A percentile compares a stretch with the other conserved stretches of the same genome.
Evolutionary conservation across 2,329 filamentous ascomycete genomes (phyloP).

Genomic region (Catunica adiposa): DNA sequence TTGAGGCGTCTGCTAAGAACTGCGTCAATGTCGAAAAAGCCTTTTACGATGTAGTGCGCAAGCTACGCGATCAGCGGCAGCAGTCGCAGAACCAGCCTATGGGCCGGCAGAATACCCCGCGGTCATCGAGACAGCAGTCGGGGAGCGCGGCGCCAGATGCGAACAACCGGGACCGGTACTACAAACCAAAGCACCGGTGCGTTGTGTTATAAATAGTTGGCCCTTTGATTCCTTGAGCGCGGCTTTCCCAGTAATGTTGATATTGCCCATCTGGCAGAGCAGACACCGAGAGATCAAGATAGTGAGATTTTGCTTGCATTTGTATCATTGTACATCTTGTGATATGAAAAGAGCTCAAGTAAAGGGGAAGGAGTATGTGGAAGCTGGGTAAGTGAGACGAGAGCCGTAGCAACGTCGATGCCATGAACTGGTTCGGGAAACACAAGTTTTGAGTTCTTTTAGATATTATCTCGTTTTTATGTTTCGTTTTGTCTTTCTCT

Average conservation of each 20-base stretch:
- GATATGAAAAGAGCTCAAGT: too few relatives aligned
- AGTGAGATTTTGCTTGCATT: too few relatives aligned
- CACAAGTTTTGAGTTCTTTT: not conserved
- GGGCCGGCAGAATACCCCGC: conserved; percentile 19
- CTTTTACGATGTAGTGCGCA: conserved; percentile 92
- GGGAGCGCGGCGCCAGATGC: conserved; percentile 13
- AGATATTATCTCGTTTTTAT: not conserved
- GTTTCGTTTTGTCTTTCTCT: not conserved
- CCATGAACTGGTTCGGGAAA: not conserved
- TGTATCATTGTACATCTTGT: too few relatives aligned
- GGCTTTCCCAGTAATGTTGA: too few relatives aligned
- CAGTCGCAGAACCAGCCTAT: conserved; percentile 27
- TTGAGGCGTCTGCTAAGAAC: conserved; percentile 93
- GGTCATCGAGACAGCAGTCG: conserved; percentile 16
- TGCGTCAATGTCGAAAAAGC: conserved; percentile 98
- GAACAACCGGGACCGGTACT: conserved; percentile 19
- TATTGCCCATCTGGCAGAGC: too few relatives aligned
- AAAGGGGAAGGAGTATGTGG: too few relatives aligned
- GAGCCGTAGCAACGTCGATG: not conserved
- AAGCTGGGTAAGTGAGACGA: too few relatives aligned
- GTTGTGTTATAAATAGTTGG: conserved; percentile 24
- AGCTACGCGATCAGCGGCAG: conserved; percentile 69
- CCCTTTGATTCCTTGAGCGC: not conserved
- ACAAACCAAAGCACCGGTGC: conserved; percentile 22
- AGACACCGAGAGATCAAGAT: too few relatives aligned